Evolutionary conservation across 306 rosid genomes (phyloP), one percentile per base, ranked within the genome.

Genomic region (Dryas alaskensis): DNA sequence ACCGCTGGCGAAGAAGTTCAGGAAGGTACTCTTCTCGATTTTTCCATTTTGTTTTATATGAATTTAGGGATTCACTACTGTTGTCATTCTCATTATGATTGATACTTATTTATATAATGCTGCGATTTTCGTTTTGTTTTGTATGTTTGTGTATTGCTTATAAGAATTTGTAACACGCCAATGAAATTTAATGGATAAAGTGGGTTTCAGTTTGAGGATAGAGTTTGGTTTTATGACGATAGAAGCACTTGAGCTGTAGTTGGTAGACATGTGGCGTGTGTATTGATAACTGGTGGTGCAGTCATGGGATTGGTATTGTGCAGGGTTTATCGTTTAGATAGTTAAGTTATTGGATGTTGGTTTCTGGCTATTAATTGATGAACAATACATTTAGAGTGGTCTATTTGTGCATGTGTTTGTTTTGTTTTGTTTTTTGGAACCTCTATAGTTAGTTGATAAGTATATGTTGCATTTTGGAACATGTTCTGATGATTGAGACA

Each of bases 1-100:
- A 46, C 90, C 48, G 90, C 90, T 9, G 90, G 86, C 37, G 90
- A 86, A 72, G 88, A 86, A 60, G 90, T 86, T 76, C 90, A 86
- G 86, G 90, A 86, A 78, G 90, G 90, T 86, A 77, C 5, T 63
- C 51, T 54, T 45, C 8, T 57, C 55, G 22, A 39, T 76, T 59
- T 58, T 62, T 44, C 62, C 69, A 8, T 19, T 65, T 10, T 50
- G 65, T 61, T 77, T 67, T 10, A 31, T 17, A 8, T 42, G 37
- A 10, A 17, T 16, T 62, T 67, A 67, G 53, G 73, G 79, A 47
- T 69, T 65, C 49, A 25, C 48, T 63, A 9, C 6, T 59, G 76
- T 17, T 9, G 42, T 70, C 65, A 45, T 61, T 66, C 49, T 65
- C 53, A n/a, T 51, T 70, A 8, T 12, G 16, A 10, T 31, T 46